Conservation (phyloP, 345 rosid species). For the Rhodomyrtus tomentosa region DNA sequence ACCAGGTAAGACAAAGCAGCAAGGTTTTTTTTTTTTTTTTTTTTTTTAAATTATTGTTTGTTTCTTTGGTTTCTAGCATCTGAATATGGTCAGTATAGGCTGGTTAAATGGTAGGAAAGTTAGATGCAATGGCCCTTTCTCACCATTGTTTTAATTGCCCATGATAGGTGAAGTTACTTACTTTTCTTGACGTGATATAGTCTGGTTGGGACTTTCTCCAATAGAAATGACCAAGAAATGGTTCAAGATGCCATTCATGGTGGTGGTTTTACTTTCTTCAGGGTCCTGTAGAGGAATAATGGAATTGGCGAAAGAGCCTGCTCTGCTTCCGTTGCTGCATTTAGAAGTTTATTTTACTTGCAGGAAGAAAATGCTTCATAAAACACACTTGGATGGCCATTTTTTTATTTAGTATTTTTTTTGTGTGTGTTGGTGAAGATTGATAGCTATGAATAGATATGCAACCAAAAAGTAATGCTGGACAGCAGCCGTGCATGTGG, state of each 20-base stretch:
- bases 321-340: neutral
- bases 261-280: neutral
- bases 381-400: neutral
- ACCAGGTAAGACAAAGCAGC: constrained; percentile 50
- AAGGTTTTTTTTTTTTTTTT: neutral
- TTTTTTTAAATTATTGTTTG: too few species aligned
- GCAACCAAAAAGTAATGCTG: neutral
- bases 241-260: neutral
- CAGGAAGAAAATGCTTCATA: neutral
- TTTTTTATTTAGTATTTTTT: neutral
- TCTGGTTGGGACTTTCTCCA: neutral
- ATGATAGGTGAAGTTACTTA: neutral
- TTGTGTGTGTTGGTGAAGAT: neutral
- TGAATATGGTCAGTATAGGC: neutral
- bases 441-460: neutral
- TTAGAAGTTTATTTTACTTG: neutral
- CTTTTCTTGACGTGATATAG: neutral
- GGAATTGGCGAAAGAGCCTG: neutral
- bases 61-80: neutral
- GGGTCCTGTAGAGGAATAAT: neutral
- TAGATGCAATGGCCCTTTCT: neutral
- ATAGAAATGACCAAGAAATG: neutral
- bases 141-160: neutral
- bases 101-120: neutral
- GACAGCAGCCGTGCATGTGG: neutral